Conservation (phyloP, 2,329 filamentous ascomycete genomes). For the Ophiostoma piceae region DNA sequence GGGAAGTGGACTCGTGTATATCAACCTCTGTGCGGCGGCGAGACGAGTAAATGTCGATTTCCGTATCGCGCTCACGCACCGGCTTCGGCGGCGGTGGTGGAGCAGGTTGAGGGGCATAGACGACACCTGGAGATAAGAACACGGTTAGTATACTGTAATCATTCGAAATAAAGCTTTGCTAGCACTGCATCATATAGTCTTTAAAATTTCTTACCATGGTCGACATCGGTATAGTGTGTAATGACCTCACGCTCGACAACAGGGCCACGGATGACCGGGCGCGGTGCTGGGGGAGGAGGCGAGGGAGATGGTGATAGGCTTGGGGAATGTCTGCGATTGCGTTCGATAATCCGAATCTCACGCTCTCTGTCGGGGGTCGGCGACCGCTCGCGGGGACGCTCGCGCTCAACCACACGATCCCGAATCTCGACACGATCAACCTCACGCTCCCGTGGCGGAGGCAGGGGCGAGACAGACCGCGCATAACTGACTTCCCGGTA, state of each 20-base stretch:
- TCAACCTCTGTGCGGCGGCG: slow-evolving; percentile 54
- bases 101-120: slow-evolving; percentile 33
- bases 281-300: slow-evolving; percentile 47
- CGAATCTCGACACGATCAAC: slow-evolving; percentile 32
- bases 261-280: slow-evolving; percentile 64
- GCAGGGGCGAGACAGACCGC: slow-evolving; percentile 36
- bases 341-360: slow-evolving; percentile 47
- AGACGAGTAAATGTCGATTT: slow-evolving; percentile 57
- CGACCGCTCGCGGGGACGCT: slow-evolving; percentile 36
- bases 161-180: neutral
- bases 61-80: slow-evolving; percentile 42
- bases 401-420: slow-evolving; percentile 28
- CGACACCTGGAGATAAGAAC: slow-evolving; percentile 39
- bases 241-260: slow-evolving; percentile 85
- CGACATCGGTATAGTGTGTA: slow-evolving; percentile 79
- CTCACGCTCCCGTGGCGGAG: slow-evolving; percentile 35
- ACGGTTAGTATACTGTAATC: neutral
- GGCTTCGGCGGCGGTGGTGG: slow-evolving; percentile 43
- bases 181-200: neutral
- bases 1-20: slow-evolving; percentile 35
- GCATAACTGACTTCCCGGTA: slow-evolving; percentile 38
- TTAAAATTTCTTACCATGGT: slow-evolving; percentile 62
- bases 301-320: slow-evolving; percentile 46
- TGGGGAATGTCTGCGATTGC: slow-evolving; percentile 42
- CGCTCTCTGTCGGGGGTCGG: slow-evolving; percentile 40